phyloP scores from a whole-genome alignment of 2,329 filamentous ascomycete species.

The Hypomyces rosellus region DNA sequence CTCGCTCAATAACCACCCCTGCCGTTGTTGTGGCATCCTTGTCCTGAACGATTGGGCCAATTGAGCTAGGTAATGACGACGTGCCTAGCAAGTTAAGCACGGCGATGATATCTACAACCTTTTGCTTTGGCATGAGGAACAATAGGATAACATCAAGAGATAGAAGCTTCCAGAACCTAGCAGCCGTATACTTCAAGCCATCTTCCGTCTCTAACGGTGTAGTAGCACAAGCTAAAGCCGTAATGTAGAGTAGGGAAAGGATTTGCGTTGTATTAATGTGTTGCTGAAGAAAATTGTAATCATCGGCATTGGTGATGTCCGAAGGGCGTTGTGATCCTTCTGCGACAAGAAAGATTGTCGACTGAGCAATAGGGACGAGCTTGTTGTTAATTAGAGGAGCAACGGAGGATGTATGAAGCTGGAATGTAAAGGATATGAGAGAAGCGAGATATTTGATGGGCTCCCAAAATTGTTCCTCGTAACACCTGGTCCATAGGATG shows the following conservation, averaged over 20 bases:
- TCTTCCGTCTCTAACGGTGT: constrained; percentile 25
- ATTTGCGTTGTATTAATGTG: constrained; percentile 59
- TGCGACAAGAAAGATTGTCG: constrained; percentile 55
- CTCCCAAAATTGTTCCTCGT: constrained; percentile 55
- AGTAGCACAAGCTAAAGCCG: constrained; percentile 54
- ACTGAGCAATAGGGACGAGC: constrained; percentile 49
- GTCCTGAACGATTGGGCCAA: constrained; percentile 56
- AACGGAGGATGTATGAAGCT: constrained; percentile 52
- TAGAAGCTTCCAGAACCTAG: constrained; percentile 61
- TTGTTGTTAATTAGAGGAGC: constrained; percentile 53
- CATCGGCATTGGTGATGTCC: constrained; percentile 36
- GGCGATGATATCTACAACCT: constrained; percentile 53
- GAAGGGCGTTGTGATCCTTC: constrained; percentile 48
- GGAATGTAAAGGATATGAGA: constrained; percentile 57
- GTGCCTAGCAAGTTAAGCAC: constrained; percentile 62
- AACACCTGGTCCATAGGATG: constrained; percentile 61
- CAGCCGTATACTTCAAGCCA: constrained; percentile 24
- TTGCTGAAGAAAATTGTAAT: constrained; percentile 34
- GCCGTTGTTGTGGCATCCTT: constrained; percentile 39
- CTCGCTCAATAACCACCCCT: constrained; percentile 50
- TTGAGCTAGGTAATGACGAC: constrained; percentile 55
- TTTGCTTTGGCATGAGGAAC: constrained; percentile 62
- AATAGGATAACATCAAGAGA: constrained; percentile 60
- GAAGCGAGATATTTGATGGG: constrained; percentile 62
- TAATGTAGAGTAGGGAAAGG: constrained; percentile 58